phyloP scores from a whole-genome alignment of 345 rosid genomes.

The Eucalyptus virginea region DNA sequence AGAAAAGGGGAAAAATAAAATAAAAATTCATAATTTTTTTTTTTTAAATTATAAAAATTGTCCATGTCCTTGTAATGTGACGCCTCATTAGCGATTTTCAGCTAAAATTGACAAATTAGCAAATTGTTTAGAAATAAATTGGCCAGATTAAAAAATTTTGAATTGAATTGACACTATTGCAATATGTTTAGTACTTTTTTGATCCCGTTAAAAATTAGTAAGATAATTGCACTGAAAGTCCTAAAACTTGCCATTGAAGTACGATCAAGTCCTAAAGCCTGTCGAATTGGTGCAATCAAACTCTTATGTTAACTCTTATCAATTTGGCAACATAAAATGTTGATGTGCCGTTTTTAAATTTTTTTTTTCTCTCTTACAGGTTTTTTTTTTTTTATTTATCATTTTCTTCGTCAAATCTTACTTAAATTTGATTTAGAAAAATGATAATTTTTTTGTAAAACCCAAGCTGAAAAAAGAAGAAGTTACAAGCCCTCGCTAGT shows the following conservation, averaged over 20 bases:
- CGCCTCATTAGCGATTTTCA: rapidly evolving
- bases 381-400: too few relatives aligned
- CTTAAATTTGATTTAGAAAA: not conserved
- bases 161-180: too few relatives aligned
- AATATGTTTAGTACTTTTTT: too few relatives aligned
- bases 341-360: not conserved
- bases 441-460: too few relatives aligned
- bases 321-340: not conserved
- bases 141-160: not conserved
- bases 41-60: too few relatives aligned
- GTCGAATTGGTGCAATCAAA: rapidly evolving
- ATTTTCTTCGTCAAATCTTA: too few relatives aligned
- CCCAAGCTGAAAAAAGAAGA: not conserved
- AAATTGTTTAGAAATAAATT: too few relatives aligned
- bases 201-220: rapidly evolving
- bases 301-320: too few relatives aligned
- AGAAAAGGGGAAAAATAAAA: too few relatives aligned
- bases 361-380: not conserved
- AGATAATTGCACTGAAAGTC: not conserved
- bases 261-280: rapidly evolving
- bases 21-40: too few relatives aligned
- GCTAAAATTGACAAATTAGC: rapidly evolving
- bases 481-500: not conserved
- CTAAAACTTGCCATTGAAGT: too few relatives aligned
- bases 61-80: not conserved